Base-by-base conservation (phyloP, 1,139 yeast species). In the Candida dubliniensis region DNA sequence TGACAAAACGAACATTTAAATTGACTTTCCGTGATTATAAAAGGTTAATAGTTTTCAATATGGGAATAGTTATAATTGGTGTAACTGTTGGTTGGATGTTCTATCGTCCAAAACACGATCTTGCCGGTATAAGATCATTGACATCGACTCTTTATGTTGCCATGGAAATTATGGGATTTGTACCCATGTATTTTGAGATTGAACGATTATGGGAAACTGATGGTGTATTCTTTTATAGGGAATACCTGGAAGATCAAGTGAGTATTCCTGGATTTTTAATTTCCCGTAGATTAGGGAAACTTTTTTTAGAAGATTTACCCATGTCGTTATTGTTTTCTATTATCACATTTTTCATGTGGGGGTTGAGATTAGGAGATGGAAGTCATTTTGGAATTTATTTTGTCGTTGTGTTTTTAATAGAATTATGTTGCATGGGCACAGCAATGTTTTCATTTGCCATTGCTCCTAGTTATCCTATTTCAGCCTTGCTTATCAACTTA, bases 281-380 rank as follows among this genome's bases (percentile, higher is more conserved):
- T 2, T 79, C 93, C 0, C 69, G 96, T 53, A 71, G 91, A 51
- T 53, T 87, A 8, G 81, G 88, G 1, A 83, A 86, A 52, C 62
- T 87, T 18, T 41, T 84, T 1, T 63, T 85, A 1, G 96, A 88
- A 59, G 96, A 88, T 60, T 50, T 87, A 9, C 77, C 85, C 32
- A 75, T 84, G 41, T 76, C 88, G 0, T 53, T 85, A 8, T 58
- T 80, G 0, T 87, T 77, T 61, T 73, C 89, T 0, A 51, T 71
- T 0, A 77, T 85, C 24, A 77, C 88, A 0, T 88, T 83, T 56
- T 88, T 84, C 63, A 84, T 88, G 95, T 79, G 81, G 70, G 96
- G 96, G 0, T 67, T 88, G 26, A 50, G 48, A 2, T 49, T 47
- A 2, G 57, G 51, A 9, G 58, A 56, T 25, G 48, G 58, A 4